Evolutionary conservation across 2,329 filamentous ascomycete species (phyloP), one percentile per base, ranked within the genome.

Genomic region (Byssothecium circinans): DNA sequence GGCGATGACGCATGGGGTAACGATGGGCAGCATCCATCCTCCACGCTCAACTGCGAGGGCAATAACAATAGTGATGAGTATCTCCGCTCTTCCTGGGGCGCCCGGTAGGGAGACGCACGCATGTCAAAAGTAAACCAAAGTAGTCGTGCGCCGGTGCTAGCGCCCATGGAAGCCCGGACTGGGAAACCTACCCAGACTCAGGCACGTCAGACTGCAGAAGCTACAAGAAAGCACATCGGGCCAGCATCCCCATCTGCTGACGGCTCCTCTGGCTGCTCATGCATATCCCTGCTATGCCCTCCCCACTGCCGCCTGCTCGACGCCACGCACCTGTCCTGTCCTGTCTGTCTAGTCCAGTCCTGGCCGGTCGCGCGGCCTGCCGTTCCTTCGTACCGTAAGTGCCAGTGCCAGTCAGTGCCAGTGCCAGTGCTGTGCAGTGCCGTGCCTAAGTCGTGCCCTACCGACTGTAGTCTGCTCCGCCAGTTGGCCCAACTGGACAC

Each of bases 241-340:
- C 52, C 48, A 52, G 57, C 50, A 54, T 52, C 53, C 58, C 49
- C 56, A 50, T 56, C 53, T 66, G 63, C 57, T 67, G 62, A 65
- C 62, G 61, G 53, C 57, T 50, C 50, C 59, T 52, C 50, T 47
- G 43, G 14, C 50, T 56, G 49, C 50, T 60, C 60, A 69, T 66
- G 67, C 67, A 62, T 58, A 68, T 67, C 67, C 65, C 64, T 69
- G 66, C 57, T 56, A 57, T 46, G 47, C 45, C 44, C 49, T 57
- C 56, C 61, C n/a, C 61, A 64, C 62, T 62, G 60, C 62, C 57
- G 57, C 55, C 60, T 52, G 55, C 56, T 49, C 38, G 50, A 65
- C 67, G 65, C 67, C 67, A 69, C 67, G 64, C 58, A 64, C 67
- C 61, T 64, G 60, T n/a, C n/a, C 61, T 65, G 60, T 57, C 57